Percentiles rank a stretch among this genome's conserved stretches.
These are phyloP conservation scores for Fusarium mangiferae DNA, from an alignment of 2,329 filamentous ascomycete genomes.

Conservation along the genomic window DNA sequence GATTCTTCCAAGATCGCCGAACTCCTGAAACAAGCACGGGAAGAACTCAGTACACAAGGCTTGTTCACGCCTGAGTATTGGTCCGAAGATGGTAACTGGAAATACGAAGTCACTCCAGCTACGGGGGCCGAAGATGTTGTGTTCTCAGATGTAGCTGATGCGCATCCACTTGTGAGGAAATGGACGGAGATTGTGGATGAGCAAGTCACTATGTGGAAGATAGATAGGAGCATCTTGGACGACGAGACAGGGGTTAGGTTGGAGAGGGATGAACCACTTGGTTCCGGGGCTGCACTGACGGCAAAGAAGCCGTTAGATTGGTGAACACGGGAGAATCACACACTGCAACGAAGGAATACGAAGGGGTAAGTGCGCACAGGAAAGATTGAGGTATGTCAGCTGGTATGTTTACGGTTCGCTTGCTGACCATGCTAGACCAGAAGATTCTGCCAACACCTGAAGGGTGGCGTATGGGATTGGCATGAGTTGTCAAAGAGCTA, in stretches of 20 bases:
- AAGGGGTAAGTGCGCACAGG: not conserved
- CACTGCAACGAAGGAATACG: not conserved
- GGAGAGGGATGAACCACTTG: constrained; percentile 45
- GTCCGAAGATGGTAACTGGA: constrained; percentile 77
- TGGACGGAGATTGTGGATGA: constrained; percentile 61
- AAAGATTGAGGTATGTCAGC: constrained; percentile 1
- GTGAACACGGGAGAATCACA: constrained; percentile 40
- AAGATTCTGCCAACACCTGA: not conserved
- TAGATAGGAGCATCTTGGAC: constrained; percentile 48
- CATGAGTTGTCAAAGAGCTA: not conserved
- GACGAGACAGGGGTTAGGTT: constrained; percentile 47
- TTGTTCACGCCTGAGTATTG: constrained; percentile 76
- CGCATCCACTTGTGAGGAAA: constrained; percentile 73
- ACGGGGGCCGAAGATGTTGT: constrained; percentile 57
- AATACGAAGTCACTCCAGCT: constrained; percentile 62
- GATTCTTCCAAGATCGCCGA: not conserved
- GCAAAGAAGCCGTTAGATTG: constrained; percentile 52
- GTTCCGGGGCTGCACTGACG: constrained; percentile 36
- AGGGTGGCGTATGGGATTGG: not conserved
- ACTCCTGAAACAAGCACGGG: constrained; percentile 55
- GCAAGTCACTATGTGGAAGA: constrained; percentile 49
- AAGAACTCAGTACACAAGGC: constrained; percentile 68
- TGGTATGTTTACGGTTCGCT: not conserved
- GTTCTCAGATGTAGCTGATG: constrained; percentile 71
- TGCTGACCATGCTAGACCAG: not conserved